Evolutionary conservation across 2,329 filamentous ascomycete genomes (phyloP).

Genomic region (Diaporthe sp.): DNA sequence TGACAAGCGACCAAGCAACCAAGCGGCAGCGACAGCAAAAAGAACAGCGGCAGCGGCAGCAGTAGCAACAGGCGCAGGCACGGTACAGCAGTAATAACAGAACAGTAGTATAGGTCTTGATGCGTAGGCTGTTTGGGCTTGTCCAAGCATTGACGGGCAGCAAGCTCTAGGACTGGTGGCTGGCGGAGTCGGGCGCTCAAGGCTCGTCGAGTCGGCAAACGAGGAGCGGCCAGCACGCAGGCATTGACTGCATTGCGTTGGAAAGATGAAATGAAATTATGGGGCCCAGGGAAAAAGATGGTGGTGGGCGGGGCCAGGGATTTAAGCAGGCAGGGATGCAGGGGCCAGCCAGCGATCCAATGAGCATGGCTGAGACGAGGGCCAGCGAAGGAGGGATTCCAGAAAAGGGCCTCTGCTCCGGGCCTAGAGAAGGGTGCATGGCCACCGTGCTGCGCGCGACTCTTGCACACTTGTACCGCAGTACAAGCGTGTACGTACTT

Average conservation of each 20-base stretch:
- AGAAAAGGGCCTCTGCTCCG: constrained; percentile 25
- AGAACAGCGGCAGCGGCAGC: not conserved
- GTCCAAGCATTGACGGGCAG: constrained; percentile 26
- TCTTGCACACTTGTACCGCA: constrained; percentile 16
- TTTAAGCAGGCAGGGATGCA: constrained; percentile 26
- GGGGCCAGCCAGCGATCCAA: constrained; percentile 11
- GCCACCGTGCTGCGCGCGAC: constrained; percentile 25
- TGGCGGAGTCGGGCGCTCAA: constrained; percentile 27
- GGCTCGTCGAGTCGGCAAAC: constrained; percentile 23
- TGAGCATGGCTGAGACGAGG: constrained; percentile 24
- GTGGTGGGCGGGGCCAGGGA: constrained; percentile 15
- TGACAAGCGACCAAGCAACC: constrained; percentile 24
- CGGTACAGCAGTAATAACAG: constrained; percentile 22
- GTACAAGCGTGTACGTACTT: constrained; percentile 12
- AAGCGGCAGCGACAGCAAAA: not conserved
- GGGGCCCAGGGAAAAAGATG: constrained; percentile 21
- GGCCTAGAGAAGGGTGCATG: constrained; percentile 25
- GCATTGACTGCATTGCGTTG: constrained; percentile 27
- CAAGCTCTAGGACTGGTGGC: constrained; percentile 21
- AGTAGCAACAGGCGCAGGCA: constrained; percentile 4
- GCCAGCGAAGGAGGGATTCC: constrained; percentile 5
- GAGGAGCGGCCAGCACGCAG: constrained; percentile 24
- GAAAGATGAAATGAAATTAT: constrained; percentile 28
- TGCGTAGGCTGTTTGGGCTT: constrained; percentile 35
- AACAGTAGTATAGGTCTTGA: constrained; percentile 34